Conservation (phyloP, 2,329 filamentous ascomycete species). For the Exophiala sp. region DNA sequence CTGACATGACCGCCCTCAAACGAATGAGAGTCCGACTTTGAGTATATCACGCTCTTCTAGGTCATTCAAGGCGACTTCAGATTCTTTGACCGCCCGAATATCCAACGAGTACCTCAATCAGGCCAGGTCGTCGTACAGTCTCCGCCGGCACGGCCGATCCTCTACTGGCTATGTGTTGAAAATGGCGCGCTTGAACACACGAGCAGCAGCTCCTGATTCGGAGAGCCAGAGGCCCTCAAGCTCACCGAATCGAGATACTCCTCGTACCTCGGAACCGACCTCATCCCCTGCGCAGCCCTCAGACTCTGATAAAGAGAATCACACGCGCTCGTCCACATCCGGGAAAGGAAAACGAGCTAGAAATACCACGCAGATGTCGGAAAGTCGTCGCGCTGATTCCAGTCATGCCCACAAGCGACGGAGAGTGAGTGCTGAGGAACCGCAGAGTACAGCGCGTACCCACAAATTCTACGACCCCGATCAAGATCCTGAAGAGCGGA, state of each 20-base stretch:
- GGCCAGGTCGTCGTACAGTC: background rate
- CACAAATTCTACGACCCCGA: conserved; percentile 70
- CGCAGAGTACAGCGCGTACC: conserved; percentile 33
- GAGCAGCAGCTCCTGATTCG: conserved; percentile 36
- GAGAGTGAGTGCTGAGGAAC: conserved; percentile 33
- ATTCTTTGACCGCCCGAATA: background rate
- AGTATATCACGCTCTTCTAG: background rate
- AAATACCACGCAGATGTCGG: conserved; percentile 24
- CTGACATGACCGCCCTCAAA: background rate
- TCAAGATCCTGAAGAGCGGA: conserved; percentile 70
- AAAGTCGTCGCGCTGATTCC: conserved; percentile 24
- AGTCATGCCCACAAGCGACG: conserved; percentile 42
- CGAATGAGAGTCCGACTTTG: background rate
- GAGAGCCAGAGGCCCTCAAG: conserved; percentile 36
- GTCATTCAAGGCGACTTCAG: background rate
- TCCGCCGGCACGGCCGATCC: background rate
- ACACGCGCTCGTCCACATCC: conserved; percentile 21
- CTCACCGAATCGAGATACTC: conserved; percentile 12
- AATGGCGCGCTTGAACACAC: conserved; percentile 25
- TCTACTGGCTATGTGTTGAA: conserved; percentile 5
- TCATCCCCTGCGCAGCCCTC: conserved; percentile 35
- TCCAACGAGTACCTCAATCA: background rate
- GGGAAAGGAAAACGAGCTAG: conserved; percentile 44
- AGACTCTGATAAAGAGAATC: conserved; percentile 52
- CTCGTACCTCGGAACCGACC: conserved; percentile 2